Evolutionary conservation across 148 eudicot species (phyloP).

Genomic region (Camellia granthamiana): DNA sequence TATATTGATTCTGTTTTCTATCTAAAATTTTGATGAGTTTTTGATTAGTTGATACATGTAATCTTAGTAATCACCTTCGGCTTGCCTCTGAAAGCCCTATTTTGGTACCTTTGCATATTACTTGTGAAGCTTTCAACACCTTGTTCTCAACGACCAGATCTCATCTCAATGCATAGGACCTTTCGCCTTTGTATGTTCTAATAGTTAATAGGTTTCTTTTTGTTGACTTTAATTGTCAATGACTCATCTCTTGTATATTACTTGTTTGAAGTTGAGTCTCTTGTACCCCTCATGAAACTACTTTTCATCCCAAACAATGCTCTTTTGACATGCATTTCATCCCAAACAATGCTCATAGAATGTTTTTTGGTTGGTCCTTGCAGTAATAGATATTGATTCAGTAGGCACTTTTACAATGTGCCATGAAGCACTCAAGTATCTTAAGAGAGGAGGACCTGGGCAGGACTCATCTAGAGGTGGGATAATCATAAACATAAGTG

Average conservation of each 20-base stretch:
- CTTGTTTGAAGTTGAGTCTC: too few species aligned
- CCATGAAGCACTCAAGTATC: slow-evolving; percentile 62
- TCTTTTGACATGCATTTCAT: background rate
- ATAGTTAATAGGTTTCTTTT: background rate
- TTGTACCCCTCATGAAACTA: background rate
- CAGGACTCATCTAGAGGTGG: slow-evolving; percentile 50
- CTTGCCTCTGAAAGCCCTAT: too few species aligned
- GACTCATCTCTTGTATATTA: background rate
- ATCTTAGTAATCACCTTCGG: background rate
- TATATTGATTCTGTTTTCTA: background rate
- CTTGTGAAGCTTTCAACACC: too few species aligned
- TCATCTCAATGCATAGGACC: background rate
- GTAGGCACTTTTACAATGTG: slow-evolving; percentile 87
- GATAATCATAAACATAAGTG: slow-evolving; percentile 66
- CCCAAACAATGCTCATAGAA: background rate
- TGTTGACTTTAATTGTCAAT: background rate
- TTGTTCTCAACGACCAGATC: too few species aligned
- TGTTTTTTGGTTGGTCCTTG: slow-evolving; percentile 16
- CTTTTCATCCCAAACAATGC: background rate
- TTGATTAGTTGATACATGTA: background rate
- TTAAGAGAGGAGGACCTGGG: slow-evolving; percentile 64
- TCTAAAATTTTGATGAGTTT: background rate
- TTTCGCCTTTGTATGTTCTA: background rate
- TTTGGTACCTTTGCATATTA: too few species aligned
- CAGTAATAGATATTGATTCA: slow-evolving; percentile 73